Base-by-base conservation (phyloP, 2,329 filamentous ascomycete genomes). In the Alternaria sp. region DNA sequence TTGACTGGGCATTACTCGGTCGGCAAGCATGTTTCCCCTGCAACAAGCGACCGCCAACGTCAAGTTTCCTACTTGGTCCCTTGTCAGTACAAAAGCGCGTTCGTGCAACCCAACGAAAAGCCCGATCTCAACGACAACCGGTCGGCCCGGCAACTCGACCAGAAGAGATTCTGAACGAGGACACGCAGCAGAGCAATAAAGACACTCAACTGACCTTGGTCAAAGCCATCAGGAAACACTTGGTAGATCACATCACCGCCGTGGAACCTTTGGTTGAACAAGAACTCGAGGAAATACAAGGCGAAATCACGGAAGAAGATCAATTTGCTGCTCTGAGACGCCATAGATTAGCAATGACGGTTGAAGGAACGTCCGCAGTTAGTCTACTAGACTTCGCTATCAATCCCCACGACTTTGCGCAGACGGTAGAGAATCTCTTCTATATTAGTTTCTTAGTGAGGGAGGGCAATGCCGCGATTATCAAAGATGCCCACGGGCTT, bases 401-500 rank as follows among this genome's bases (percentile, higher is more conserved):
- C 65, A 97, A 99, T 69, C 95, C 95, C 0, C 82, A 82, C 39
- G 96, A 93, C 0, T 99, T 98, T 71, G 92, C 92, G 0, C 95
- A 99, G 78, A 97, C 93, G 0, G 89, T 99, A 7, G 95, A 99
- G 76, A 99, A 99, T 71, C 84, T 99, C 70, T 99, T 99, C 78
- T 98, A 98, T 76, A 87, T 97, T 68, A 96, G 92, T 75, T 99
- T 99, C 74, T 81, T 99, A 62, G 93, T 98, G 61, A 88, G 92
- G 59, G 95, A 99, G 79, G 93, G 93, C 11, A 88, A 86, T 61
- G 87, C 93, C 6, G 88, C 87, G 34, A 84, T 99, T n/a, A 83
- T 87, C 3, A 86, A 88, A 57, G 94, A 97, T 72, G 85, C 88
- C 12, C 81, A 90, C 61, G 89, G 86, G 1, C 81, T 97, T 42